Conservation (phyloP, 129 eudicot species). For the Erigeron canadensis region DNA sequence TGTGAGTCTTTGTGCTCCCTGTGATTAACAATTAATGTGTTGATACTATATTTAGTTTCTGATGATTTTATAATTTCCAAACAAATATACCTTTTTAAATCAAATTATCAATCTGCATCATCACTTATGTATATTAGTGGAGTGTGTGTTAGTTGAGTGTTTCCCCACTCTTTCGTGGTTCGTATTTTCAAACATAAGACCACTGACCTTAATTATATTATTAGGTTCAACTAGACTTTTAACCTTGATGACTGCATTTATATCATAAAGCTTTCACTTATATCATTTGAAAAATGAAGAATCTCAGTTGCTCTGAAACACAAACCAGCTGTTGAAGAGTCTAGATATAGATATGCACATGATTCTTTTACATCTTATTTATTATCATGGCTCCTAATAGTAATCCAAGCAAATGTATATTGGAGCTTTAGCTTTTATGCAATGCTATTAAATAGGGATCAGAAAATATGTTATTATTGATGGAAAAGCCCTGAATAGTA, state of each 20-base stretch:
- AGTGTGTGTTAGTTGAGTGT: conserved; percentile 3
- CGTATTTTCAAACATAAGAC: not conserved
- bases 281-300: not conserved
- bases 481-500: not conserved
- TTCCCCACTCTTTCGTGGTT: not conserved
- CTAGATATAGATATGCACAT: not conserved
- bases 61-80: not conserved
- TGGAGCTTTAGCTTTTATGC: not conserved
- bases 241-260: not conserved
- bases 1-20: not conserved
- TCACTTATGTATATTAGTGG: not conserved
- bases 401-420: not conserved
- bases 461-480: not conserved
- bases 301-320: not conserved
- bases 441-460: not conserved
- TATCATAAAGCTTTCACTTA: not conserved
- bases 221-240: not conserved
- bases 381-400: not conserved
- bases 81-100: not conserved
- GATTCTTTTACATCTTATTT: not conserved
- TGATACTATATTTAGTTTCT: not conserved
- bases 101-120: not conserved
- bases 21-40: not conserved
- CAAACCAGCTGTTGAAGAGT: too few relatives aligned
- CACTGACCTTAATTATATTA: not conserved